A percentile compares a stretch with the other conserved stretches of the same genome.
phyloP scores from a whole-genome alignment of 352 stramenopile genomes.

The Pythium rhizo-oryzae region DNA sequence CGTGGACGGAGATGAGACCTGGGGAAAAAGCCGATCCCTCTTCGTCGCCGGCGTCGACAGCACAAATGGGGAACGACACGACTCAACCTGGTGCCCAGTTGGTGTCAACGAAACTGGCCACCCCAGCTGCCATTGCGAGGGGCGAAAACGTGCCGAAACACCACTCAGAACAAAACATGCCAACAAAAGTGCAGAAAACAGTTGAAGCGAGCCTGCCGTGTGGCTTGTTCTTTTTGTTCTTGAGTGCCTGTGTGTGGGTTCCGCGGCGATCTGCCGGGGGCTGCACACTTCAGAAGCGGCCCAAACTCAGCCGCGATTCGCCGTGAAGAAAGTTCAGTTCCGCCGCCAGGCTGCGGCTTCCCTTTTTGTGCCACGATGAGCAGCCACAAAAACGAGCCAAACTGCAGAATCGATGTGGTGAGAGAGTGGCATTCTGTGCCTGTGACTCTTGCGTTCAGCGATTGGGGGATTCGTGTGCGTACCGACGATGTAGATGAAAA shows the following conservation, averaged over 20 bases:
- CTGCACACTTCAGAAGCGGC: background rate
- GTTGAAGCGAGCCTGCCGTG: conserved; percentile 4
- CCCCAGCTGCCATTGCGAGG: conserved; percentile 1
- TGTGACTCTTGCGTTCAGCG: conserved; percentile 23
- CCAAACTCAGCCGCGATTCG: background rate
- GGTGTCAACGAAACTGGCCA: conserved; percentile 25
- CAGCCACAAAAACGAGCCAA: conserved; percentile 22
- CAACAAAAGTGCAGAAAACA: background rate
- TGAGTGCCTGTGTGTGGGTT: background rate
- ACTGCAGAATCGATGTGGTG: conserved; percentile 23
- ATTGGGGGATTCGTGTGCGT: conserved; percentile 22
- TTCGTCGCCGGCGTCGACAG: conserved; percentile 16
- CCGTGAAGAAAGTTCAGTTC: conserved; percentile 15
- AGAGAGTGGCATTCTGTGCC: conserved; percentile 22
- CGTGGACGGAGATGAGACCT: conserved; percentile 29
- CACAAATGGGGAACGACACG: background rate
- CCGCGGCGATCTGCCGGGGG: background rate
- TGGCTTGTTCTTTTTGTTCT: conserved; percentile 9
- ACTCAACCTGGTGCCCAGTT: conserved; percentile 9
- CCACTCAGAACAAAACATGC: conserved; percentile 5
- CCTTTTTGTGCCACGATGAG: conserved; percentile 16
- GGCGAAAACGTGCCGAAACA: conserved; percentile 9
- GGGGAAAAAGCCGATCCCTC: conserved; percentile 16
- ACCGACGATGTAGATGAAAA: conserved; percentile 33
- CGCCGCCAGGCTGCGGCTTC: conserved; percentile 2